Evolutionary conservation across 177 flowering plant species (phyloP).

Genomic region (Vitis hybrid): DNA sequence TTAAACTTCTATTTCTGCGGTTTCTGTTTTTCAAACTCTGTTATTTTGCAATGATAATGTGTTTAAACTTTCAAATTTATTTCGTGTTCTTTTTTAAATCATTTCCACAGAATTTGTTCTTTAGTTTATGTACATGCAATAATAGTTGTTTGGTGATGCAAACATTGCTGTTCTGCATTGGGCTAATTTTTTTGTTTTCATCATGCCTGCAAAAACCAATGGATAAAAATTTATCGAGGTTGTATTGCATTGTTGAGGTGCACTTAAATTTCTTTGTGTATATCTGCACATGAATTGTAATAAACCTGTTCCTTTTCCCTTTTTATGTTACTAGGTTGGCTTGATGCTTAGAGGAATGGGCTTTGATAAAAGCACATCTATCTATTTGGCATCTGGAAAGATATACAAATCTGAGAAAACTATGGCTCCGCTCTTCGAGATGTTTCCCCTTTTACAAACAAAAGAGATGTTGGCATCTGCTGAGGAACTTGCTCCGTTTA

Average conservation of each 20-base stretch:
- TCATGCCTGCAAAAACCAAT: too few relatives aligned
- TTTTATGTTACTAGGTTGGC: constrained; percentile 58
- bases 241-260: too few relatives aligned
- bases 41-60: background rate
- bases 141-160: too few relatives aligned
- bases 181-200: too few relatives aligned
- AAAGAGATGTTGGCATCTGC: constrained; percentile 74
- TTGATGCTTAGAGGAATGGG: constrained; percentile 99
- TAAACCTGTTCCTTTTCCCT: background rate
- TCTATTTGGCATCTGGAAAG: constrained; percentile 85
- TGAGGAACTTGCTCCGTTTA: constrained; percentile 80
- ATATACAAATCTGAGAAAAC: constrained; percentile 78
- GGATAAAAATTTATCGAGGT: too few relatives aligned
- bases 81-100: background rate
- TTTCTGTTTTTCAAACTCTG: background rate
- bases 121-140: too few relatives aligned
- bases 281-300: background rate
- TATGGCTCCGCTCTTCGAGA: constrained; percentile 80
- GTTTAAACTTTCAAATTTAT: background rate
- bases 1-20: background rate
- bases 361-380: constrained; percentile 69
- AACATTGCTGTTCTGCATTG: too few relatives aligned
- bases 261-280: background rate
- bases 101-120: too few relatives aligned
- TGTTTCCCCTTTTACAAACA: constrained; percentile 88